A percentile compares a stretch with the other conserved stretches of the same genome.
Evolutionary conservation across 768 basidiomycete species (phyloP).

Genomic region (Phylloporus arenicola): DNA sequence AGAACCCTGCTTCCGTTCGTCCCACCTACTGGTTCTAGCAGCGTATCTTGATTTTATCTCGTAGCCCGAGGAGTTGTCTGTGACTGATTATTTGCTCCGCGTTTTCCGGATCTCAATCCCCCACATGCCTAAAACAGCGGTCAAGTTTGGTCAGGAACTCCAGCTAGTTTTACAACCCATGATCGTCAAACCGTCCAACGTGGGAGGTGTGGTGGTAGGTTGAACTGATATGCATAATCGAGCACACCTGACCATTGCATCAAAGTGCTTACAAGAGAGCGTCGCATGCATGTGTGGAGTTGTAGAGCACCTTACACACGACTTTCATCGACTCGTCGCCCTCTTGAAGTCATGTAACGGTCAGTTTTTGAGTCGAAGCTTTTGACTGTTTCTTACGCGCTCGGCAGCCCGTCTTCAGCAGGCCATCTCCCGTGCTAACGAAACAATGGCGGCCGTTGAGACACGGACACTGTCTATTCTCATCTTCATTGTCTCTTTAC

Average conservation of each 20-base stretch:
- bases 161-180: slow-evolving; percentile 80
- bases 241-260: background rate
- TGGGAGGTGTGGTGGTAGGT: slow-evolving; percentile 61
- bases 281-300: slow-evolving; percentile 90
- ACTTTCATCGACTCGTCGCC: slow-evolving; percentile 70
- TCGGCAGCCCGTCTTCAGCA: slow-evolving; percentile 58
- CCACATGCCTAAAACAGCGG: slow-evolving; percentile 83
- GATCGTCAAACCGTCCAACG: slow-evolving; percentile 78
- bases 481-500: slow-evolving; percentile 77
- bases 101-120: slow-evolving; percentile 85
- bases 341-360: slow-evolving; percentile 85
- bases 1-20: slow-evolving; percentile 70
- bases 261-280: slow-evolving; percentile 80
- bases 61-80: slow-evolving; percentile 77
- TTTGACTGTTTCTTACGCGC: slow-evolving; percentile 3
- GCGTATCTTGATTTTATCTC: background rate
- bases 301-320: slow-evolving; percentile 80
- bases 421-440: slow-evolving; percentile 39
- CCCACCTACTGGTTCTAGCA: background rate
- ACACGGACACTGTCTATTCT: slow-evolving; percentile 58
- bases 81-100: slow-evolving; percentile 81
- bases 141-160: slow-evolving; percentile 83
- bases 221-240: background rate
- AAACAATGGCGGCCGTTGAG: slow-evolving; percentile 44
- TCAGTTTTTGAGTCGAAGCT: slow-evolving; percentile 20